Conservation (phyloP, 768 basidiomycete species). For the Tulasnella sp. region DNA sequence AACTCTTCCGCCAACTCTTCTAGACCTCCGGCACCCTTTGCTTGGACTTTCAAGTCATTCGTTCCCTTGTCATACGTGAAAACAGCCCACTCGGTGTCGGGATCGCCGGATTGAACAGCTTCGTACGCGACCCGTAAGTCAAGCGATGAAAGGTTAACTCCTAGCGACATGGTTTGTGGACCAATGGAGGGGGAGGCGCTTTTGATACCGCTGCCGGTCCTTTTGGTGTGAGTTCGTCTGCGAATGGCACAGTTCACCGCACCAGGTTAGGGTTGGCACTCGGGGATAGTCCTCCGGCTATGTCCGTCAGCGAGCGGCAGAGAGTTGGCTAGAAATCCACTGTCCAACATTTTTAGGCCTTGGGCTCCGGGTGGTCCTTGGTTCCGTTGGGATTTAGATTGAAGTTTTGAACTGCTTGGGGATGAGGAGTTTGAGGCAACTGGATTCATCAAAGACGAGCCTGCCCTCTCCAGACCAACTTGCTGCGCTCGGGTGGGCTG, state of each 20-base stretch:
- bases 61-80: slow-evolving; percentile 34
- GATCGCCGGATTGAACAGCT: slow-evolving; percentile 58
- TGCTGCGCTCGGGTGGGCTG: no score
- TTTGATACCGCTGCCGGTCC: not conserved
- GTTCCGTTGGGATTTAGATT: no score
- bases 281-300: not conserved
- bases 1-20: slow-evolving; percentile 82
- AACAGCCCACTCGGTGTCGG: slow-evolving; percentile 48
- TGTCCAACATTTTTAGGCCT: no score
- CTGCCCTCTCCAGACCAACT: no score
- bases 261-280: not conserved
- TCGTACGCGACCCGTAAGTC: slow-evolving; percentile 73
- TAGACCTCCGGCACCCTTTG: slow-evolving; percentile 40
- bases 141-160: slow-evolving; percentile 69
- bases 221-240: not conserved
- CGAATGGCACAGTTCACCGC: not conserved
- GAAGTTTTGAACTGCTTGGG: no score
- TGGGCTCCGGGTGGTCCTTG: no score
- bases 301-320: not conserved
- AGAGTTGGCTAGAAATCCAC: no score
- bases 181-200: not conserved
- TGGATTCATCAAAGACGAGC: no score
- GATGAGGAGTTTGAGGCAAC: no score
- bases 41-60: slow-evolving; percentile 41
- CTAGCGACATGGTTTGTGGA: slow-evolving; percentile 57